Base-by-base conservation (phyloP, 2,329 filamentous ascomycete species). In the Cladosporium sp. region DNA sequence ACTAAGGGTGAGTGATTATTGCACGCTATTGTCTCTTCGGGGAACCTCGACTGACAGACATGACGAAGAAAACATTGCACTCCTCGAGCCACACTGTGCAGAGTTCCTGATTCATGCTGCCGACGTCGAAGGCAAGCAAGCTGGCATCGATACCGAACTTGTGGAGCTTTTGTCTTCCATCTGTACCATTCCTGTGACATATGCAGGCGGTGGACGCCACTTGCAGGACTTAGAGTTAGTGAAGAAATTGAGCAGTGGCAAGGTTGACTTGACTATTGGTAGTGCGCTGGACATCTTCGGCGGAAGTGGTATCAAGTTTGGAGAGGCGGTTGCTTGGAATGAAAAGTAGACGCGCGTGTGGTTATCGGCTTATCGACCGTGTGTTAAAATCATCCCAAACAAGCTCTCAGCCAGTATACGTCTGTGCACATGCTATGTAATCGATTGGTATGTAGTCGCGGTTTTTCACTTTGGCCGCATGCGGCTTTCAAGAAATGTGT, bases 71-170 rank as follows among this genome's bases (percentile, higher is more conserved):
- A 89, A 89, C 4, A 95, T 97, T 68, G 79, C 81, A 57, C 77
- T 83, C 39, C 82, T 97, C 22, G 90, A 96, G 68, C 91, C 91
- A 5, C 94, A 94, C 75, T 97, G 94, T 77, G 91, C 89, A 61
- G 94, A 99, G 73, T 97, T 99, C 70, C 83, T 99, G 55, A 94
- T 99, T 69, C 94, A 99, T 72, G 94, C 94, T 15, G 94, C 94
- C 40, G 94, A 99, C 73, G 94, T 96, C 62, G 94, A 99, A 75
- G 94, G 94, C 12, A 79, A 97, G 42, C 94, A 97, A 73, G 83
- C 85, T 67, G 94, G 94, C 47, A 89, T 99, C 62, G 94, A 99
- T 67, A 88, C 94, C 71, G 82, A 87, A 64, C 81, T 99, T 12
- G 91, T 99, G 8, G 74, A 80, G 64, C 84, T 80, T 63, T 78